phyloP scores from a whole-genome alignment of 106 monocot genomes.

The Xerophyta viscosa region DNA sequence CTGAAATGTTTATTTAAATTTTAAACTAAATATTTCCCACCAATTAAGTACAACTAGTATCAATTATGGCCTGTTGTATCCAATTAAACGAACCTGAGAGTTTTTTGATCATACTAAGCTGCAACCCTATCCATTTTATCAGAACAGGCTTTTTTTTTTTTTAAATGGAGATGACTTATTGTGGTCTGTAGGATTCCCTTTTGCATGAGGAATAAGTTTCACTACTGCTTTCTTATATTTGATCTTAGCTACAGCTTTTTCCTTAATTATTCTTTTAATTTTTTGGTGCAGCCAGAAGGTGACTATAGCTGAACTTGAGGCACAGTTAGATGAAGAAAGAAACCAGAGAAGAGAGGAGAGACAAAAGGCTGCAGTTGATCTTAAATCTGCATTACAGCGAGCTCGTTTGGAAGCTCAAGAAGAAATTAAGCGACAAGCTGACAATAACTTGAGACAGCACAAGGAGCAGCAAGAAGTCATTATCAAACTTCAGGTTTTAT shows the following conservation, averaged over 20 bases:
- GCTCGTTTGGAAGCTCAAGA: constrained; percentile 74
- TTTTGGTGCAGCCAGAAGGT: constrained; percentile 58
- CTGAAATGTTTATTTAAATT: too few relatives aligned
- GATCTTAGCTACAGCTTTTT: neutral
- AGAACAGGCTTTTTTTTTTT: too few relatives aligned
- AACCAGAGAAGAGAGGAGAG: constrained; percentile 76
- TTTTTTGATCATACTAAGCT: too few relatives aligned
- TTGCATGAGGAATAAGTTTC: too few relatives aligned
- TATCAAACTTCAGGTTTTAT: constrained; percentile 69
- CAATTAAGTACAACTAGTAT: too few relatives aligned
- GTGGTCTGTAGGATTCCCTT: too few relatives aligned
- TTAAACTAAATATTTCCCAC: too few relatives aligned
- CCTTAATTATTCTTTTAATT: constrained; percentile 1
- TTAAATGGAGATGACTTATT: too few relatives aligned
- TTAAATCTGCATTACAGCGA: constrained; percentile 76
- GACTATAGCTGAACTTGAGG: constrained; percentile 74
- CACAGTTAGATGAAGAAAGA: constrained; percentile 80
- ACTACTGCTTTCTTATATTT: too few relatives aligned
- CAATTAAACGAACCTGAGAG: too few relatives aligned
- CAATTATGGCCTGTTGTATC: too few relatives aligned
- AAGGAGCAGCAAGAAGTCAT: constrained; percentile 83
- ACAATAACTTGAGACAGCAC: constrained; percentile 46
- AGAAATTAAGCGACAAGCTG: constrained; percentile 75
- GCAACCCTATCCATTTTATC: too few relatives aligned
- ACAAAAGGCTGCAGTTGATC: constrained; percentile 66